Conservation (phyloP, 805 yeast species). For the Candida nanaspora region DNA sequence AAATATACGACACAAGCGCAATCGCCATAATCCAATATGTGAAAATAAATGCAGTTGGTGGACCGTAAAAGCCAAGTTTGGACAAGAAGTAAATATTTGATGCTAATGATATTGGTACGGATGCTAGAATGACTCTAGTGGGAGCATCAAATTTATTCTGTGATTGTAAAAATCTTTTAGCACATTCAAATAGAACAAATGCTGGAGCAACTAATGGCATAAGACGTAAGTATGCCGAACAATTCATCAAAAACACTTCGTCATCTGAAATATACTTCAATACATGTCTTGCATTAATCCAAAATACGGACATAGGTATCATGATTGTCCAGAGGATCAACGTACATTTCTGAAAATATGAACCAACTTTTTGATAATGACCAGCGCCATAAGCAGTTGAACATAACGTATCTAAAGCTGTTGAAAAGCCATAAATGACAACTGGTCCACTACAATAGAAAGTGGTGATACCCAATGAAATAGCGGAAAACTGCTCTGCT, state of each 20-base stretch:
- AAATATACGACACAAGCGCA: slow-evolving; percentile 44
- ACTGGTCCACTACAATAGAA: slow-evolving; percentile 70
- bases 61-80: slow-evolving; percentile 61
- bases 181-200: slow-evolving; percentile 57
- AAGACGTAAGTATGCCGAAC: slow-evolving; percentile 45
- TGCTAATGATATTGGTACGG: slow-evolving; percentile 60
- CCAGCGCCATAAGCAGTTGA: slow-evolving; percentile 69
- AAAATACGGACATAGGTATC: slow-evolving; percentile 49
- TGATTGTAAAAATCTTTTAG: slow-evolving; percentile 65
- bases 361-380: slow-evolving; percentile 55
- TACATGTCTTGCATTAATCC: slow-evolving; percentile 47
- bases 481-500: slow-evolving; percentile 60
- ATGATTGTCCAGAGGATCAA: slow-evolving; percentile 39
- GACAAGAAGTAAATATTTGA: slow-evolving; percentile 55
- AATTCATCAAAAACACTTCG: slow-evolving; percentile 34
- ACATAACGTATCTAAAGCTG: slow-evolving; percentile 69
- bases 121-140: slow-evolving; percentile 55
- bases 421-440: slow-evolving; percentile 64
- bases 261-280: slow-evolving; percentile 38
- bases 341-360: slow-evolving; percentile 59
- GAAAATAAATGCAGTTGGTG: slow-evolving; percentile 61
- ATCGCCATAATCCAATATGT: slow-evolving; percentile 65
- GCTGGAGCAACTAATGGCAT: slow-evolving; percentile 62
- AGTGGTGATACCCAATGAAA: slow-evolving; percentile 63
- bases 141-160: slow-evolving; percentile 75